Conservation (phyloP, 1,284 basidiomycete species). For the Trichosporon faecale region DNA sequence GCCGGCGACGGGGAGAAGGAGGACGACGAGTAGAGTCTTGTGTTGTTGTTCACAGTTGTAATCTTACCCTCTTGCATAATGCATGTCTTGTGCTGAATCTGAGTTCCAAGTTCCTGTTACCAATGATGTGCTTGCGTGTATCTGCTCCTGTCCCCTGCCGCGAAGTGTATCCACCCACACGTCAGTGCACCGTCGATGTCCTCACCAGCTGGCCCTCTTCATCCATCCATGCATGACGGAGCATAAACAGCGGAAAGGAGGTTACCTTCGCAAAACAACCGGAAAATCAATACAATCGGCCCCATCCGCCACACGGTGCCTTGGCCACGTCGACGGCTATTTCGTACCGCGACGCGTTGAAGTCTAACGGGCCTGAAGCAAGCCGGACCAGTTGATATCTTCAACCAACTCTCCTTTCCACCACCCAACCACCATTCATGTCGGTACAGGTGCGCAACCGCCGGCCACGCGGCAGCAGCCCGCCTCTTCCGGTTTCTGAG, state of each 20-base stretch:
- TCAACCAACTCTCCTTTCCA: not conserved
- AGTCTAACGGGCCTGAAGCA: not conserved
- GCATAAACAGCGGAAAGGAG: not conserved
- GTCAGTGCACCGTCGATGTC: no score
- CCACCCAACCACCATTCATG: slow-evolving; percentile 12
- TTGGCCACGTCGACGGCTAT: slow-evolving; percentile 8
- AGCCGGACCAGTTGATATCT: not conserved
- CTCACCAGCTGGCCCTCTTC: no score
- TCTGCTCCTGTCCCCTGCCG: no score
- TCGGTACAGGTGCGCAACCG: slow-evolving; percentile 23
- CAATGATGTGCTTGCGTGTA: no score
- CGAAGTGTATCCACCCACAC: no score
- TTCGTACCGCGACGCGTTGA: not conserved
- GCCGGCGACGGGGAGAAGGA: slow-evolving; percentile 42
- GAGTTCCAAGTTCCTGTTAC: no score
- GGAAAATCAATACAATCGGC: not conserved
- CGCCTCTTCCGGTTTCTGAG: slow-evolving; percentile 16
- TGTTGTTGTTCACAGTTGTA: slow-evolving; percentile 9
- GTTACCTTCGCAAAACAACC: not conserved
- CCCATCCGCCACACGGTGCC: not conserved
- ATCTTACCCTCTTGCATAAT: not conserved
- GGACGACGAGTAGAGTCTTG: slow-evolving; percentile 17
- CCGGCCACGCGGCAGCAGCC: slow-evolving; percentile 16
- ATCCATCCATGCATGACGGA: not conserved
- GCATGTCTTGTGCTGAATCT: not conserved